Conservation (phyloP, 768 basidiomycete species). For the Hortiboletus flavorubellus region DNA sequence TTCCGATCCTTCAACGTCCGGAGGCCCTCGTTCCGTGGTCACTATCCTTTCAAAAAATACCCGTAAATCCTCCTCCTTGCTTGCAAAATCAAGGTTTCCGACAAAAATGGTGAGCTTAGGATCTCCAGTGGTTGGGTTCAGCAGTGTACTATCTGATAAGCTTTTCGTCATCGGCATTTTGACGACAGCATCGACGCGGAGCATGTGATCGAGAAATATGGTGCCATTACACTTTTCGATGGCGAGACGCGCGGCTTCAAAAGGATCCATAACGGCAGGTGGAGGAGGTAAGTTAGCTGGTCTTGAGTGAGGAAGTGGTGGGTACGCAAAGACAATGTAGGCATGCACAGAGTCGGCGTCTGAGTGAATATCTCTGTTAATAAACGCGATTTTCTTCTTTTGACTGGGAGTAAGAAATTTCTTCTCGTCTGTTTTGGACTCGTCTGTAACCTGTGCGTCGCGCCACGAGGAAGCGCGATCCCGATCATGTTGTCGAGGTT, state of each 20-base stretch:
- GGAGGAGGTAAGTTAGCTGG: constrained; percentile 52
- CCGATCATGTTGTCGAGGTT: constrained; percentile 47
- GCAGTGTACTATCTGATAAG: constrained; percentile 16
- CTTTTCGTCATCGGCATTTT: constrained; percentile 25
- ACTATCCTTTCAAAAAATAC: constrained; percentile 82
- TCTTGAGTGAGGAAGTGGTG: constrained; percentile 39
- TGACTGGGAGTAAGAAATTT: constrained; percentile 73
- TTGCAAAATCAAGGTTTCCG: constrained; percentile 89
- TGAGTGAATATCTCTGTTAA: constrained; percentile 87
- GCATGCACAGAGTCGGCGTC: constrained; percentile 75
- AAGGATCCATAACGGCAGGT: constrained; percentile 55
- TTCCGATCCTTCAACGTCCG: constrained; percentile 31
- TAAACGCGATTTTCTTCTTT: constrained; percentile 93
- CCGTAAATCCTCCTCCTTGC: constrained; percentile 86
- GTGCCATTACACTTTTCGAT: constrained; percentile 65
- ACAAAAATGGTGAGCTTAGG: constrained; percentile 86
- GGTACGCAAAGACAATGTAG: constrained; percentile 88
- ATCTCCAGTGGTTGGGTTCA: constrained; percentile 42
- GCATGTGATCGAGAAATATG: constrained; percentile 68
- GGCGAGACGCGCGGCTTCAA: constrained; percentile 61
- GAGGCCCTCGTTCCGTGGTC: constrained; percentile 63
- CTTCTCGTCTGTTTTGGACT: constrained; percentile 49
- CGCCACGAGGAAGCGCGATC: constrained; percentile 62
- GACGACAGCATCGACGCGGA: constrained; percentile 74
- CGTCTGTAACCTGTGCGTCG: constrained; percentile 42